Evolutionary conservation across 1,284 basidiomycete species (phyloP), one percentile per base, ranked within the genome.

Genomic region (Apiotrichum gracile): DNA sequence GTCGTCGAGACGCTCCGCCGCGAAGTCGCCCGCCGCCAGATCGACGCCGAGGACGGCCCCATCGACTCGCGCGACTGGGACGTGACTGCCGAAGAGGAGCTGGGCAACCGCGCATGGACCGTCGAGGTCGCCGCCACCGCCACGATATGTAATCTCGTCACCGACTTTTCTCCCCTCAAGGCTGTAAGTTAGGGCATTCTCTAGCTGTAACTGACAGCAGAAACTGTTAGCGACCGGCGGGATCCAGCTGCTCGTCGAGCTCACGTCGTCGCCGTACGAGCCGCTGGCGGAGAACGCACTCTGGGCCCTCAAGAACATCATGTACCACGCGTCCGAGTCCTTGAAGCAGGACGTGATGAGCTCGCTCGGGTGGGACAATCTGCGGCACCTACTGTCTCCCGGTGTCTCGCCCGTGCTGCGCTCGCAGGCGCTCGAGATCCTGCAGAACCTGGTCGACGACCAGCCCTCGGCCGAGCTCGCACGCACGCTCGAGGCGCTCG

Each of bases 141-240:
- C 1, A 85, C 85, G 1, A 79, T 93, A 4, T 90, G 87, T 68
- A 96, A 94, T 68, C 78, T 93, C 27, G 81, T 93, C 4, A 85
- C 84, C 51, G 87, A 92, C 54, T 91, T 89, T 69, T 91, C 88
- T 16, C 91, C 91, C 6, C 70, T 93, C 61, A 79, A 84, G 55
- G 72, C 78, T 51, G 87, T 87, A 58, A 64, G 84, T 78, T 45
- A n/a, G n/a, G 24, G 24, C 43, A 5, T 13, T 22, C 2, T 2
- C 16, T 13, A 5, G n/a, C 27, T n/a, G 9, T 27, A 26, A 42
- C 49, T 56, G 47, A 49, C 49, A 17, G 33, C 62, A 84, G 84
- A 77, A 76, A 8, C 77, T 86, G 52, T 69, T 91, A 16, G 79
- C 82, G 25, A 77, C 83, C 52, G 86, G 85, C 0, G 76, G 86